Evolutionary conservation across 768 basidiomycete species (phyloP).

Genomic region (Kwoniella sp.): DNA sequence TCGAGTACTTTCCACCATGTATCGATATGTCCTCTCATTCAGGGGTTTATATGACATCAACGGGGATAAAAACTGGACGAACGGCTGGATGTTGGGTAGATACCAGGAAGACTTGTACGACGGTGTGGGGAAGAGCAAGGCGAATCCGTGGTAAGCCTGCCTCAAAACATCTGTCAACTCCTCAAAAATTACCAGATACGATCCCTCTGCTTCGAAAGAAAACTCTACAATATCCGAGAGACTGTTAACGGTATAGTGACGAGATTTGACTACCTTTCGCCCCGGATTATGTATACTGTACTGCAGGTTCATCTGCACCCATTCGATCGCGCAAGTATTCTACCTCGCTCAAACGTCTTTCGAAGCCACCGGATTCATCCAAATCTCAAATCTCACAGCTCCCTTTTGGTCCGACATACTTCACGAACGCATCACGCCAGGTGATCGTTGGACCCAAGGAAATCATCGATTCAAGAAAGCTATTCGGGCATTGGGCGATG

Average conservation of each 20-base stretch:
- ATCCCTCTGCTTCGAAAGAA: neutral
- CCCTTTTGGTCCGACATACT: constrained; percentile 46
- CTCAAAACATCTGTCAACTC: neutral
- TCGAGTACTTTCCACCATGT: constrained; percentile 43
- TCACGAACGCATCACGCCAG: neutral
- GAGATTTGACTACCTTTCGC: too few relatives aligned
- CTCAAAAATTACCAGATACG: too few relatives aligned
- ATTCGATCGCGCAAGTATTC: constrained; percentile 37
- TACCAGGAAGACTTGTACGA: constrained; percentile 56
- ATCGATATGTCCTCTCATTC: constrained; percentile 48
- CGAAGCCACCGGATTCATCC: constrained; percentile 15
- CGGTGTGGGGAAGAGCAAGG: constrained; percentile 48
- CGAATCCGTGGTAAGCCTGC: constrained; percentile 53
- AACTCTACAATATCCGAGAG: neutral
- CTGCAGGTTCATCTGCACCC: constrained; percentile 47
- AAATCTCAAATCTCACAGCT: constrained; percentile 13
- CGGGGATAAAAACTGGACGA: constrained; percentile 28
- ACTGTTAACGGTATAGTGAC: neutral
- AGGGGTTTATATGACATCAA: constrained; percentile 52
- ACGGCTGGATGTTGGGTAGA: constrained; percentile 50
- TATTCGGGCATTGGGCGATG: constrained; percentile 18
- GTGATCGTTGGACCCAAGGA: neutral
- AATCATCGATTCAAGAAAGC: constrained; percentile 16
- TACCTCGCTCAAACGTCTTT: constrained; percentile 25
- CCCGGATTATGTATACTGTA: too few relatives aligned